These are phyloP conservation scores for Neurospora tetrasperma DNA, from an alignment of 495 filamentous ascomycete genomes.

Conservation along the genomic window DNA sequence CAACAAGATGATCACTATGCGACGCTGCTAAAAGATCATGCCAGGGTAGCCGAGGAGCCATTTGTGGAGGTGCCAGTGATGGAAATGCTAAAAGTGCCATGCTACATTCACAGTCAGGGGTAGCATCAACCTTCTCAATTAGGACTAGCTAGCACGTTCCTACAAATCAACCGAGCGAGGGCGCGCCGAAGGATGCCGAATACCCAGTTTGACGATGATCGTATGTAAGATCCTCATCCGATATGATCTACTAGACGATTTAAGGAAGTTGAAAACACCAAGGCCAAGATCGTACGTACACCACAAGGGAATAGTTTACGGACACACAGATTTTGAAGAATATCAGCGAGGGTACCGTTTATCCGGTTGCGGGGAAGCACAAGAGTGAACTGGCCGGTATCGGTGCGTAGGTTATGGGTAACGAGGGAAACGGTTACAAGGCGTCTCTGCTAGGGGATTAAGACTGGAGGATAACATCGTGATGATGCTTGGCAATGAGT, in stretches of 20 bases:
- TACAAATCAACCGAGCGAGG: no score
- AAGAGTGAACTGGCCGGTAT: background rate
- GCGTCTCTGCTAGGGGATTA: background rate
- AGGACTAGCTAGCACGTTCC: no score
- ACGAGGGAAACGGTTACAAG: background rate
- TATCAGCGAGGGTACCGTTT: conserved; percentile 24
- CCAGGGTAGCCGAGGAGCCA: no score
- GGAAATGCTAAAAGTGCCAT: no score
- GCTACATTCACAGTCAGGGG: no score
- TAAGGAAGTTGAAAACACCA: conserved; percentile 16
- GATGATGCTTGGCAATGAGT: background rate
- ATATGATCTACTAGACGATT: no score
- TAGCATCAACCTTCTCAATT: no score
- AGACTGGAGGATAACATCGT: background rate
- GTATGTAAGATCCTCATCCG: no score
- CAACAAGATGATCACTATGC: no score
- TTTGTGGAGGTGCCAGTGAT: no score
- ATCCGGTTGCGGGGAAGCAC: conserved; percentile 28
- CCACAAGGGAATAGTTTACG: conserved; percentile 23
- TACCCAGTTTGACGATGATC: conserved; percentile 28
- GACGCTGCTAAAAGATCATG: no score
- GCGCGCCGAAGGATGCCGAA: conserved; percentile 20
- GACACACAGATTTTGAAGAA: conserved; percentile 25
- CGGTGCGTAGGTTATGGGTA: background rate
- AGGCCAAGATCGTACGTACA: conserved; percentile 16